phyloP scores from a whole-genome alignment of 805 yeast genomes.

The Suhomyces xylopsoci region DNA sequence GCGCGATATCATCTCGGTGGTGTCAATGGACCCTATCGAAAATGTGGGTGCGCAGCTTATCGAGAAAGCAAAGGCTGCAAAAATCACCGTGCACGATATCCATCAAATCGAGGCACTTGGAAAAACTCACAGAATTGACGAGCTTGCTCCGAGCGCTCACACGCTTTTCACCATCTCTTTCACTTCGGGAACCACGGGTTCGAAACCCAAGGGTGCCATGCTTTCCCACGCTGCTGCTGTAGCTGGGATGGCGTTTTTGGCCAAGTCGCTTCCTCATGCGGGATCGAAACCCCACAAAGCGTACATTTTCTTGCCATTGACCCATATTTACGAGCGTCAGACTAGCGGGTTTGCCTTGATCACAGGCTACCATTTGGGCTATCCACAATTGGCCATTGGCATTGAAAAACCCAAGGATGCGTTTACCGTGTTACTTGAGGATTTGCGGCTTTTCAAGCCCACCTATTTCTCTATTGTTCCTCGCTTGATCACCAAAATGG shows the following conservation, averaged over 20 bases:
- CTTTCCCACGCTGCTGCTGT: conserved; percentile 50
- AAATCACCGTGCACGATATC: conserved; percentile 30
- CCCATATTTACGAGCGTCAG: conserved; percentile 57
- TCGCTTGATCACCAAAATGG: conserved; percentile 35
- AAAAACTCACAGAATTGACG: conserved; percentile 24
- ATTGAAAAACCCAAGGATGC: conserved; percentile 15
- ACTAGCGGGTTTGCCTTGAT: conserved; percentile 42
- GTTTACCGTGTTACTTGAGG: conserved; percentile 23
- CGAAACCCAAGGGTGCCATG: conserved; percentile 65
- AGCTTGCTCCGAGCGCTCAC: conserved; percentile 48
- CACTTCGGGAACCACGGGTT: conserved; percentile 75
- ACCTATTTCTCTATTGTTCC: conserved; percentile 34
- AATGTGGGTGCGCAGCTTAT: conserved; percentile 6
- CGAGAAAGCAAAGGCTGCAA: conserved; percentile 20
- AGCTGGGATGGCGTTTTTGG: conserved; percentile 36
- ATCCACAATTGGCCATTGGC: conserved; percentile 33
- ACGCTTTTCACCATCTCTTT: conserved; percentile 57
- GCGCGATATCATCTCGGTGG: conserved; percentile 17
- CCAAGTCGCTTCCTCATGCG: not conserved
- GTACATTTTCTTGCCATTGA: conserved; percentile 48
- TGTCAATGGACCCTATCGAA: conserved; percentile 26
- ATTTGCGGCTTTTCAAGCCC: conserved; percentile 27
- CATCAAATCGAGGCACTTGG: conserved; percentile 31
- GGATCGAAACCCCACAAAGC: conserved; percentile 7
- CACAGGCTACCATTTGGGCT: conserved; percentile 51